These are phyloP conservation scores for Paraphaeosphaeria sporulosa DNA, from an alignment of 2,329 filamentous ascomycete genomes.

Conservation along the genomic window DNA sequence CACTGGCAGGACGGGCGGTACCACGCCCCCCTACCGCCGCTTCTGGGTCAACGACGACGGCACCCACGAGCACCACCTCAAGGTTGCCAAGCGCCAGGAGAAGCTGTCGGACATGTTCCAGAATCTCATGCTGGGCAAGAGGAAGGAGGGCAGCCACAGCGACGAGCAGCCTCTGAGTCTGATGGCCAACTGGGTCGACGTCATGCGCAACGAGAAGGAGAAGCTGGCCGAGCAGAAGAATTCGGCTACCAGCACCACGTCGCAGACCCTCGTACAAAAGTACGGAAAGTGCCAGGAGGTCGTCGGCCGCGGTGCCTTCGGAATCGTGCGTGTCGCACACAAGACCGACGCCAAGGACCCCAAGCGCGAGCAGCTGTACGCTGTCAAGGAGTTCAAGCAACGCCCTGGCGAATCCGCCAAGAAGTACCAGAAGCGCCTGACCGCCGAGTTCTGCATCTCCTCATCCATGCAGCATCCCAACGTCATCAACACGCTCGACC, in stretches of 20 bases:
- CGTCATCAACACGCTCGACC: conserved; percentile 95
- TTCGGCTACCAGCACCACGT: conserved; percentile 72
- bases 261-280: conserved; percentile 87
- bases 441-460: conserved; percentile 97
- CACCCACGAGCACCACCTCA: conserved; percentile 86
- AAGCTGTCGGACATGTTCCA: conserved; percentile 93
- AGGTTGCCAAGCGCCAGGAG: conserved; percentile 89
- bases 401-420: conserved; percentile 93
- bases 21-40: conserved; percentile 47
- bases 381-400: conserved; percentile 97
- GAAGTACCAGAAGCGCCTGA: conserved; percentile 97
- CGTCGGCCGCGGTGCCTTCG: conserved; percentile 94
- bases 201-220: conserved; percentile 87
- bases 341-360: conserved; percentile 84
- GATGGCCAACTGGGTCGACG: conserved; percentile 95
- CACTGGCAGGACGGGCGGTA: conserved; percentile 35
- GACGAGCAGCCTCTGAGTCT: conserved; percentile 85
- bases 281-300: conserved; percentile 99
- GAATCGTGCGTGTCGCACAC: conserved; percentile 96
- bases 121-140: conserved; percentile 80
- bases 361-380: conserved; percentile 86
- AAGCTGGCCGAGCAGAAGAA: conserved; percentile 77
- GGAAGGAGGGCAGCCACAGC: conserved; percentile 70
- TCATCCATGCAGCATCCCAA: conserved; percentile 96
- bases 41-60: conserved; percentile 70